These are phyloP conservation scores for Zygoascus sp. DNA, from an alignment of 1,139 yeast species.

Conservation along the genomic window DNA sequence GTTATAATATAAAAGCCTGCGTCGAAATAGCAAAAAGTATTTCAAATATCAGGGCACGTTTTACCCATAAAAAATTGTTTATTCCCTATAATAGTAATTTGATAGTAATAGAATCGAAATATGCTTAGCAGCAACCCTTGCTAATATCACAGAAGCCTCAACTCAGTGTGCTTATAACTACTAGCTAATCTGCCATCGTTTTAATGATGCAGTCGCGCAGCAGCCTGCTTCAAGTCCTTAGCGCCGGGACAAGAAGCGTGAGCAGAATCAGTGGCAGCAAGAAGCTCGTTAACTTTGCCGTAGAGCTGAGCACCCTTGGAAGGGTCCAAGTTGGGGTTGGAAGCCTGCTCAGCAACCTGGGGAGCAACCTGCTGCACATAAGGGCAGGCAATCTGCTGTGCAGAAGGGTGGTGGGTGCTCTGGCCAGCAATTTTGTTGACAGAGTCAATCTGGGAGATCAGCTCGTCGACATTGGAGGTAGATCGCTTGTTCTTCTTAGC, in stretches of 20 bases:
- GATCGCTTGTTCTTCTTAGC: neutral
- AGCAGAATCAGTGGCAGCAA: neutral
- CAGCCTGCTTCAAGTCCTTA: neutral
- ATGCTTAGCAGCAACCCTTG: too few relatives aligned
- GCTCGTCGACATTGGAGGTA: neutral
- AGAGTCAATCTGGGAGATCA: neutral
- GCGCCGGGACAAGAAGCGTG: neutral
- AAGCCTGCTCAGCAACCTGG: neutral
- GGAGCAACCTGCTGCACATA: neutral
- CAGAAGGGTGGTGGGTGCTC: neutral
- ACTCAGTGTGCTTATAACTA: too few relatives aligned
- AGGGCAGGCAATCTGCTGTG: neutral
- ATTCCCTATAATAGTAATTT: too few relatives aligned
- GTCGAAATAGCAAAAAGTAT: too few relatives aligned
- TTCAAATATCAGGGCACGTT: too few relatives aligned
- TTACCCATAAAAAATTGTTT: too few relatives aligned
- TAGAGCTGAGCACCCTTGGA: neutral
- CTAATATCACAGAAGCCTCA: too few relatives aligned
- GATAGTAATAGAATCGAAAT: too few relatives aligned
- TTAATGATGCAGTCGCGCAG: constrained; percentile 1
- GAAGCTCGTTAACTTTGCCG: neutral
- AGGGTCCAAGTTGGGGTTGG: neutral
- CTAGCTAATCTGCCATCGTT: too few relatives aligned
- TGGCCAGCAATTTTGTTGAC: neutral
- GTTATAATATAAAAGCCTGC: too few relatives aligned